Evolutionary conservation across 2,329 filamentous ascomycete species (phyloP).

Genomic region (Pseudodiploospora longispora): DNA sequence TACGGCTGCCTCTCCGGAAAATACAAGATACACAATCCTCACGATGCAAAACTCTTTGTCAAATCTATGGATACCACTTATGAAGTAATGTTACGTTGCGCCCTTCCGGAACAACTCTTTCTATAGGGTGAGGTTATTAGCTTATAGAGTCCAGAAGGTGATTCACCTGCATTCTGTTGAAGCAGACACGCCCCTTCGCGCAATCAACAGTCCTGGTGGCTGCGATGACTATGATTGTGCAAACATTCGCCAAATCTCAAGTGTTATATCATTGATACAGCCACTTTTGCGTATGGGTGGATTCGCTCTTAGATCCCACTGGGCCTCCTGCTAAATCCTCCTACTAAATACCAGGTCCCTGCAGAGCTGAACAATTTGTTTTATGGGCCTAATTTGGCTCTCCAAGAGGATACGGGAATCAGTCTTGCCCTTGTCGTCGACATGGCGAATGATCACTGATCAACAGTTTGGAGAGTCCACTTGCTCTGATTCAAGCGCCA

Average conservation of each 20-base stretch:
- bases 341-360: conserved; percentile 7
- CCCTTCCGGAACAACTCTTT: background rate
- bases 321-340: too few relatives aligned
- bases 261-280: conserved; percentile 55
- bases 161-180: conserved; percentile 21
- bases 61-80: conserved; percentile 8
- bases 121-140: conserved; percentile 8
- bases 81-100: conserved; percentile 7
- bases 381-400: background rate
- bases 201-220: conserved; percentile 43
- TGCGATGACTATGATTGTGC: conserved; percentile 66
- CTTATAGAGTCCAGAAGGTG: conserved; percentile 31
- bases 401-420: background rate
- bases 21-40: conserved; percentile 2
- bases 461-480: conserved; percentile 39
- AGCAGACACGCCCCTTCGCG: background rate
- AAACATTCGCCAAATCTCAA: conserved; percentile 50
- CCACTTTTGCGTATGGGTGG: conserved; percentile 60
- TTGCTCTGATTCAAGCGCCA: conserved; percentile 64
- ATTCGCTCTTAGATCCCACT: conserved; percentile 37
- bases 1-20: conserved; percentile 7
- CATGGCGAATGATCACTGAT: conserved; percentile 41
- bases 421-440: conserved; percentile 8
- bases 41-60: conserved; percentile 12
- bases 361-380: conserved; percentile 6